Base-by-base conservation (phyloP, 2,329 filamentous ascomycete genomes). In the Cladophialophora bantiana region DNA sequence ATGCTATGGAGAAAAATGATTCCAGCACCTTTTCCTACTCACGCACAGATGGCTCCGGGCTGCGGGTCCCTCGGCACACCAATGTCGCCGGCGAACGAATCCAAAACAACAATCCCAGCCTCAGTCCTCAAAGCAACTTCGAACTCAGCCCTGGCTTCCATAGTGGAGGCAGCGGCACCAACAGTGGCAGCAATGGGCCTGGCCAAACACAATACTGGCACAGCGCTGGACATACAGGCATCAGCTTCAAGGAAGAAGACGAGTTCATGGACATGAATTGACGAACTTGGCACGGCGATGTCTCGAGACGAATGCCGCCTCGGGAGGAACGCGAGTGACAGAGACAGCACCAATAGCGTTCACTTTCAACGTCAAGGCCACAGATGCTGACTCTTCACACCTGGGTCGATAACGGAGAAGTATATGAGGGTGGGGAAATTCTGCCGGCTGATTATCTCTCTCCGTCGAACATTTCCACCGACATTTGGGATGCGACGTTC, bases 161-260 rank as follows among this genome's bases (percentile, higher is more conserved):
- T 75, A 91, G 90, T 75, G 90, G 91, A 61, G 89, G 85, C 68
- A 92, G 88, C 75, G 89, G 89, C 63, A 81, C 81, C 70, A 82
- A 81, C 72, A 82, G 81, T 64, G 79, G 78, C 34, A 77, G 74
- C 52, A 72, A 75, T n/a, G 66, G 68, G n/a, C 62, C 67, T 20
- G 75, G 77, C 7, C 83, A 86, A 70, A 81, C 83, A 57, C 83
- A 85, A 69, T 85, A 82, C 76, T 87, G 83, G 84, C 82, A 77
- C 74, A 80, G 74, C 67, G 80, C 78, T 31, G 81, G 81, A 18
- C 80, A 82, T 66, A 86, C 88, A 53, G 84, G 83, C 31, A 83
- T 92, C 75, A 89, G 90, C 77, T 92, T 97, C 81, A 97, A 97
- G 79, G 94, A 97, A 78, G 94, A 97, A 80, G 94, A 97, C 73